These are phyloP conservation scores for Cerioporus squamosus DNA, from an alignment of 1,284 basidiomycete species.

Conservation along the genomic window DNA sequence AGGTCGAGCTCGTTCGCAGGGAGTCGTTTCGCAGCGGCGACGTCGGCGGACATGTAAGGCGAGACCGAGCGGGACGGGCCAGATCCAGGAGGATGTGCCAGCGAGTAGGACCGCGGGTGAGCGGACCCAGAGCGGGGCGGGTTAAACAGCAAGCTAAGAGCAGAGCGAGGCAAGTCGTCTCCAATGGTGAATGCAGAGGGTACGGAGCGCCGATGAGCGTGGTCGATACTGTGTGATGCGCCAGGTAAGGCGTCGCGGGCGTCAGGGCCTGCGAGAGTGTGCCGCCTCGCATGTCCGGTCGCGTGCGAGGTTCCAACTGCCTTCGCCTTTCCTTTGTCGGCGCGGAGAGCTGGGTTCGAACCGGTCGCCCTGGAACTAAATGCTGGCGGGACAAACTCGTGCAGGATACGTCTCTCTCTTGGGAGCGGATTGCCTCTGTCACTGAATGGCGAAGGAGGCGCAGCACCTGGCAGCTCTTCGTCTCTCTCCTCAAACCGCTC, in stretches of 20 bases:
- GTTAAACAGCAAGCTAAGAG: slow-evolving; percentile 12
- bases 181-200: slow-evolving; percentile 3
- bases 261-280: slow-evolving; percentile 3
- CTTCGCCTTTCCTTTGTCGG: slow-evolving; percentile 11
- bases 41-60: background rate
- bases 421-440: background rate
- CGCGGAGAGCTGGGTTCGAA: background rate
- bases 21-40: slow-evolving; percentile 8
- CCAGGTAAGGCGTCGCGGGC: slow-evolving; percentile 1
- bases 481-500: slow-evolving; percentile 3
- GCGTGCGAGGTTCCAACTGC: background rate
- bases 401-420: background rate
- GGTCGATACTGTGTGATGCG: background rate
- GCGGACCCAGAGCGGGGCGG: background rate
- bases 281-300: slow-evolving; percentile 1
- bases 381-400: background rate
- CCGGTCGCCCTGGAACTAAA: background rate
- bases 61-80: slow-evolving; percentile 2
- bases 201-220: background rate
- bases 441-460: background rate
- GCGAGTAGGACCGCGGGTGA: slow-evolving; percentile 1
- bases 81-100: slow-evolving; percentile 2
- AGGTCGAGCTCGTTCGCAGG: slow-evolving; percentile 17
- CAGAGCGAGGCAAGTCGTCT: slow-evolving; percentile 4
- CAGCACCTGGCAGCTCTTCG: background rate